phyloP scores from a whole-genome alignment of 768 basidiomycete genomes.

The Lactarius akahatsu region DNA sequence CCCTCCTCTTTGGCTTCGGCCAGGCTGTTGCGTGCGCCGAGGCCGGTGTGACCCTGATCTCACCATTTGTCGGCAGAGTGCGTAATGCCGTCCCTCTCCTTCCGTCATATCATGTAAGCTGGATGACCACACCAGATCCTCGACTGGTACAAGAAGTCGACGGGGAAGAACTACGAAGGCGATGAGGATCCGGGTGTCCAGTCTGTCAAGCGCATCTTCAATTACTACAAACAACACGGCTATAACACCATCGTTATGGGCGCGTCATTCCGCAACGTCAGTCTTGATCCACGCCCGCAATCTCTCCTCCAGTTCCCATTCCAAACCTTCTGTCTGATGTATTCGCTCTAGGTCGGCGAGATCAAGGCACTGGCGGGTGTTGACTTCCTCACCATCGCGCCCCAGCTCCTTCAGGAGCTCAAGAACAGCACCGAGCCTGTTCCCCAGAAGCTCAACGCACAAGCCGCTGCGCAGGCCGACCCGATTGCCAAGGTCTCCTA shows the following conservation, averaged over 20 bases:
- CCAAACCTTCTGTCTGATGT: slow-evolving; percentile 1
- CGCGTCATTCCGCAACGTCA: slow-evolving; percentile 97
- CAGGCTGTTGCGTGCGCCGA: slow-evolving; percentile 99
- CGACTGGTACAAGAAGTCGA: slow-evolving; percentile 95
- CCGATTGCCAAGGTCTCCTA: slow-evolving; percentile 77
- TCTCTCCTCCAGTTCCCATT: background rate
- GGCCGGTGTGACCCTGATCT: slow-evolving; percentile 97
- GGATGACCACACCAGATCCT: slow-evolving; percentile 63
- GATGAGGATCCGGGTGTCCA: slow-evolving; percentile 94
- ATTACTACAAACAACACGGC: slow-evolving; percentile 98
- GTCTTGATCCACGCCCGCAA: slow-evolving; percentile 33
- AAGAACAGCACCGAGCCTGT: slow-evolving; percentile 75
- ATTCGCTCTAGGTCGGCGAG: slow-evolving; percentile 64
- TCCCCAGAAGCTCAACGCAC: slow-evolving; percentile 79
- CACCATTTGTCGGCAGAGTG: slow-evolving; percentile 98
- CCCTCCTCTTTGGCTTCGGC: slow-evolving; percentile 96
- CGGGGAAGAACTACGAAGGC: slow-evolving; percentile 85
- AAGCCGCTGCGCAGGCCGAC: slow-evolving; percentile 55
- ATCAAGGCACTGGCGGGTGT: slow-evolving; percentile 94
- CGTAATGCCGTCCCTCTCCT: slow-evolving; percentile 35
- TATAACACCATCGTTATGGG: slow-evolving; percentile 99
- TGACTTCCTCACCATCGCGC: slow-evolving; percentile 96
- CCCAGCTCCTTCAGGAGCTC: slow-evolving; percentile 88
- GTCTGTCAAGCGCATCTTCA: slow-evolving; percentile 96
- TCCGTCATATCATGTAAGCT: slow-evolving; percentile 24